Evolutionary conservation across 2,329 filamentous ascomycete species (phyloP), one percentile per base, ranked within the genome.

Genomic region (Harringtonia aguacate): DNA sequence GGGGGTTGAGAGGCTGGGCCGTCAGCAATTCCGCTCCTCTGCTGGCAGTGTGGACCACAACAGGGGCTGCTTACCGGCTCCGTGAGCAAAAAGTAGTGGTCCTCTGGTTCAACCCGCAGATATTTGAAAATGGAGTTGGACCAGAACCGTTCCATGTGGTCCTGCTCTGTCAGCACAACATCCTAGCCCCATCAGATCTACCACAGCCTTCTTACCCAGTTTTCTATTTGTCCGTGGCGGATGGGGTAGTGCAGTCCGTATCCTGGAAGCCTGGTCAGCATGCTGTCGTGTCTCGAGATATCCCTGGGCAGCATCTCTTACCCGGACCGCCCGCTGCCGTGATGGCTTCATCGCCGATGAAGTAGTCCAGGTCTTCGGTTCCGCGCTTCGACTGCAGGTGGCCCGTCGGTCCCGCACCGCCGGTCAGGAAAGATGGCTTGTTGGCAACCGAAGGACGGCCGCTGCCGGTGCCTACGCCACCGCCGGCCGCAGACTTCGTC

Each of bases 111-210:
- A 54, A 98, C 92, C 56, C 92, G 81, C 43, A 98, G 77, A 61
- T 98, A 98, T 65, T 98, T 98, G 79, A 98, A 98, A 68, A 98
- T 98, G 51, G 92, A 98, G 70, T 97, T 97, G 54, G 94, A 97
- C 92, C 92, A 98, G 70, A 97, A 98, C 51, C 92, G 83, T 66
- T 98, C 92, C 92, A 98, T 98, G 58, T 95, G 86, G 67, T 98
- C 92, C 86, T 92, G 54, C 7, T 48, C 13, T 24, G 21, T 33
- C 17, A 34, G n/a, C 17, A n/a, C n/a, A n/a, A n/a, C n/a, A n/a
- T n/a, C 21, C 33, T 5, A 14, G 7, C 20, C 12, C 34, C 31
- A 4, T 13, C 17, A 8, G 5, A 17, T n/a, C 20, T 21, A 3
- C 2, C 4, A 7, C 4, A 9, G 8, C 17, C n/a, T 35, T 21